phyloP scores from a whole-genome alignment of 1,284 basidiomycete species.

The Spongispora temasekensis region DNA sequence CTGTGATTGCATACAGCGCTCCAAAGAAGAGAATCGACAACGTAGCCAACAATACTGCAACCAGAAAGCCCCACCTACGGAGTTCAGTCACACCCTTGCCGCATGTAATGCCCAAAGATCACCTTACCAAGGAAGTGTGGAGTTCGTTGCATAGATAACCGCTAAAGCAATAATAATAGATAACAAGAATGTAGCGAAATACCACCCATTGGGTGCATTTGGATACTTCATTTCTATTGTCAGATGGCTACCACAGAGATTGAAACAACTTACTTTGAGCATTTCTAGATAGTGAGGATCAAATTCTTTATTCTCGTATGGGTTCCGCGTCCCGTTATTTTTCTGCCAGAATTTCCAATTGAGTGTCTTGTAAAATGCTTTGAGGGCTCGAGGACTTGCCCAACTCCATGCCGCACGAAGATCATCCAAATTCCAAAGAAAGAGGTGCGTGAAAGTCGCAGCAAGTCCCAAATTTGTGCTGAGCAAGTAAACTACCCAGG shows the following conservation, averaged over 20 bases:
- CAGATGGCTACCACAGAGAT: background rate
- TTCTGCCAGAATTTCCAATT: constrained; percentile 49
- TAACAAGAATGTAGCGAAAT: constrained; percentile 39
- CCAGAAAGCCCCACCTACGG: constrained; percentile 37
- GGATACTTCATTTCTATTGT: constrained; percentile 38
- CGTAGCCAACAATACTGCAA: constrained; percentile 42
- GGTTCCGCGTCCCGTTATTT: constrained; percentile 40
- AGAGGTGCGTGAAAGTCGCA: constrained; percentile 51
- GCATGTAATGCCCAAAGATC: background rate
- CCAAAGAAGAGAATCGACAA: constrained; percentile 52
- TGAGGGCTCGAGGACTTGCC: constrained; percentile 32
- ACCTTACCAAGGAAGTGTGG: constrained; percentile 54
- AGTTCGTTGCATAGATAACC: constrained; percentile 49
- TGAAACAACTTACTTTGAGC: constrained; percentile 41
- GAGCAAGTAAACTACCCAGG: constrained; percentile 42
- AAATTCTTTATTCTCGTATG: constrained; percentile 30
- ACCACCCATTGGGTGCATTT: constrained; percentile 52
- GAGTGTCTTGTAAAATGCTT: constrained; percentile 30
- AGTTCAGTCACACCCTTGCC: background rate
- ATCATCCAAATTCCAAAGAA: constrained; percentile 51
- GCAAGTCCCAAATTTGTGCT: constrained; percentile 38
- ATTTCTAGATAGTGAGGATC: constrained; percentile 56
- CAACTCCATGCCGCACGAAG: constrained; percentile 46
- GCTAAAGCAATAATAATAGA: constrained; percentile 45
- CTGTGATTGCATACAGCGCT: constrained; percentile 54